phyloP scores from a whole-genome alignment of 108 stramenopile genomes.

The Skeletonema costatum region DNA sequence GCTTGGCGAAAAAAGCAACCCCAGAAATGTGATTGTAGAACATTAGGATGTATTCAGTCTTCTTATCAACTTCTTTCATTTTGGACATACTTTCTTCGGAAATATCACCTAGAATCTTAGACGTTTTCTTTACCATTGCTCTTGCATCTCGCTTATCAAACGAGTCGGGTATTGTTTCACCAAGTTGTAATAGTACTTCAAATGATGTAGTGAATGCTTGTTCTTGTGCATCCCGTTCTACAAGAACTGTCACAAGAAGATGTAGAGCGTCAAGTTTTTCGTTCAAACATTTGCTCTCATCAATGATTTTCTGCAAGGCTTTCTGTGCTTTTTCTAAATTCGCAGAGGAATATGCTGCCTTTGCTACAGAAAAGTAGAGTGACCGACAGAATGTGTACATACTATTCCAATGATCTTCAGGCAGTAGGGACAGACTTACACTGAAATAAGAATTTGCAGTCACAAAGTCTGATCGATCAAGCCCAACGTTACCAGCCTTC shows the following conservation, averaged over 20 bases:
- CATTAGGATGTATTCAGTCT: neutral
- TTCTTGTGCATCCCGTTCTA: neutral
- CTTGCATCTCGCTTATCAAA: neutral
- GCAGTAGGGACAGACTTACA: neutral
- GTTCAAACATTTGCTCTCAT: conserved; percentile 11
- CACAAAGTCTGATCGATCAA: conserved; percentile 7
- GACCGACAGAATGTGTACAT: neutral
- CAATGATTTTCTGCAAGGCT: conserved; percentile 8
- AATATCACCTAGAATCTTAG: neutral
- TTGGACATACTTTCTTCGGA: neutral
- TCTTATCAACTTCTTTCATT: neutral
- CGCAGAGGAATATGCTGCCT: conserved; percentile 12
- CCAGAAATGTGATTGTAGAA: conserved; percentile 1
- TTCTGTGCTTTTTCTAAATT: conserved; percentile 16
- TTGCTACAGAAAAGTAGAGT: conserved; percentile 1
- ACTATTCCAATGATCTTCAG: neutral
- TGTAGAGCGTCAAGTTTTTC: conserved; percentile 27
- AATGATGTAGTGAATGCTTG: conserved; percentile 7
- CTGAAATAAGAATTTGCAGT: conserved; percentile 4
- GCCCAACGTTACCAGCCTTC: conserved; percentile 10
- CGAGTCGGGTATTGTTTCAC: conserved; percentile 15
- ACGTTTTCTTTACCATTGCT: neutral
- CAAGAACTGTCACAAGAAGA: conserved; percentile 7
- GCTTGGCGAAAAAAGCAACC: conserved; percentile 1
- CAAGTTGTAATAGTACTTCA: conserved; percentile 27